Conservation (phyloP, 371 early-diverging fungal genomes). For the Mucor racemosus region DNA sequence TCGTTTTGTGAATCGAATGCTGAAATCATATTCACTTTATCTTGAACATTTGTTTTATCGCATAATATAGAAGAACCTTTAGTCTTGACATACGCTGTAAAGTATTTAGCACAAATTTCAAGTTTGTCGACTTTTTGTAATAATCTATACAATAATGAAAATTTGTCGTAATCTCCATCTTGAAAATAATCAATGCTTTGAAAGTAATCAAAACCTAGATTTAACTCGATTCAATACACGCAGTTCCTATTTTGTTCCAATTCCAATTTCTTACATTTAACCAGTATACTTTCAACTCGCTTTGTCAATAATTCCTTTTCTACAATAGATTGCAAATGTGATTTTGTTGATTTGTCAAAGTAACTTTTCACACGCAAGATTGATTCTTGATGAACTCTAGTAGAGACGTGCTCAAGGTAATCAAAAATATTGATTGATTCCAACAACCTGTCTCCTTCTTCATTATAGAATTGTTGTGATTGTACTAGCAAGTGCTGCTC, state of each 20-base stretch:
- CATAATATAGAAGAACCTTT: conserved; percentile 38
- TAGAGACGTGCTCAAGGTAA: conserved; percentile 72
- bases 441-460: conserved; percentile 67
- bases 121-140: conserved; percentile 40
- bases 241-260: too few species aligned
- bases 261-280: conserved; percentile 53
- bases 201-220: conserved; percentile 64
- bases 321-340: conserved; percentile 63
- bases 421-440: conserved; percentile 61
- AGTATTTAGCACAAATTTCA: conserved; percentile 39
- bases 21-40: conserved; percentile 40
- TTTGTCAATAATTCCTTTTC: conserved; percentile 72
- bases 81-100: conserved; percentile 43
- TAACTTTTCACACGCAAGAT: conserved; percentile 70
- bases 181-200: conserved; percentile 34
- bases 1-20: conserved; percentile 74
- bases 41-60: conserved; percentile 24
- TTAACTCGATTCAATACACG: neutral
- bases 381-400: conserved; percentile 71
- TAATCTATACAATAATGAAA: conserved; percentile 62
- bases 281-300: conserved; percentile 67
- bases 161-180: conserved; percentile 50
- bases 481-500: conserved; percentile 66
- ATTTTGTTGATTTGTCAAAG: conserved; percentile 79
- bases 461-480: conserved; percentile 71